Base-by-base conservation (phyloP, 2,329 filamentous ascomycete species). In the Curvularia spicifera region DNA sequence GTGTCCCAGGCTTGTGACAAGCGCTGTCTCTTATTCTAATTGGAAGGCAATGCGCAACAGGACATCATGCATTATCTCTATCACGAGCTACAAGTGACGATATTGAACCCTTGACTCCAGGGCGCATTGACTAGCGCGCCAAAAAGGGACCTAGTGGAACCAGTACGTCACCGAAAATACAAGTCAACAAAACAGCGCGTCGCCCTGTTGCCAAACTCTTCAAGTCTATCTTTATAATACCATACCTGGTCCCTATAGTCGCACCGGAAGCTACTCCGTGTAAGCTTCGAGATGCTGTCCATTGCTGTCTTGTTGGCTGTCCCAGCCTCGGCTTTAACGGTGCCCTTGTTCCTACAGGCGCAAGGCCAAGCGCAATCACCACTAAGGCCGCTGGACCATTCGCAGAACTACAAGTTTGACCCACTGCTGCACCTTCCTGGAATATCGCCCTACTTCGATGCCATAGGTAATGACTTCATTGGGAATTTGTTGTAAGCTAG, bases 401-500 rank as follows among this genome's bases (percentile, higher is more conserved):
- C 71, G 2, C 71, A 73, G 44, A 70, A 68, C 42, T 82, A 82
- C 59, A 58, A 69, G 33, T 83, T 83, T 67, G 76, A 83, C 55
- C 80, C 81, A 4, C 67, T 83, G 8, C 61, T 82, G 57, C 81
- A 83, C 68, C 76, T 83, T 1, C 78, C 81, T 20, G 81, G 81
- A 39, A 80, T 81, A n/a, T 76, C 80, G 10, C 81, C 81, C 2
- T 82, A 82, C 65, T 83, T 82, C 62, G 79, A 82, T 55, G 80
- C 80, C 13, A 68, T 77, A 10, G 79, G 81, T 56, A 31, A 4
- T 31, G 10, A 31, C 1, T 10, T 8, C 2, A 31, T 12, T 12
- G 10, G 3, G 8, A 31, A 12, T 15, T 35, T 35, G 6, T n/a
- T 35, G 5, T 15, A 15, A 35, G 6, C 33, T n/a, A 10, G 1